phyloP scores from a whole-genome alignment of 2,329 filamentous ascomycete genomes.

The Orbilia blumenaviensis region DNA sequence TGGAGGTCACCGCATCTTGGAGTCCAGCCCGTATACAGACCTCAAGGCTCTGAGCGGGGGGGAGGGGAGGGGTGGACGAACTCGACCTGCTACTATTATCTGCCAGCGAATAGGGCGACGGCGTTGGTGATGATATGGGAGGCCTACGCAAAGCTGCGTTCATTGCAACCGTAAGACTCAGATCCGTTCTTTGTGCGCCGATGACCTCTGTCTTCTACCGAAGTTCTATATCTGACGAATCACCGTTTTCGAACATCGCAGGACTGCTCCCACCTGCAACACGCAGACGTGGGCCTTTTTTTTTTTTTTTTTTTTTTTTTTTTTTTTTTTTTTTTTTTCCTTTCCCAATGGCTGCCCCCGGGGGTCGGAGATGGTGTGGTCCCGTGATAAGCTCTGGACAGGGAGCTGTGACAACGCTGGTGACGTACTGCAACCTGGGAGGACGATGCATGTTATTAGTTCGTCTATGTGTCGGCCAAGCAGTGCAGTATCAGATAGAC shows the following conservation, averaged over 20 bases:
- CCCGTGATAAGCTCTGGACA: constrained; percentile 50
- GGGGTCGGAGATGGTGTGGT: constrained; percentile 19
- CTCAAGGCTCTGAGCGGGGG: constrained; percentile 26
- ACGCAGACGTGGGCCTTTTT: constrained; percentile 8
- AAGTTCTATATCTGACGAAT: constrained; percentile 29
- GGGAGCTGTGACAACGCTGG: constrained; percentile 25
- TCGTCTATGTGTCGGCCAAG: constrained; percentile 12
- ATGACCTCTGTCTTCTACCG: background rate
- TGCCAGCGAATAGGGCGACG: constrained; percentile 20
- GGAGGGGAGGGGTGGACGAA: background rate
- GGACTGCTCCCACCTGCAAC: constrained; percentile 18
- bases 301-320: background rate
- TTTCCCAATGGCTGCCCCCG: background rate
- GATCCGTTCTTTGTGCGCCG: constrained; percentile 5
- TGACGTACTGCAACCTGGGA: constrained; percentile 51
- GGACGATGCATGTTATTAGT: constrained; percentile 6
- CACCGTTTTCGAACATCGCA: constrained; percentile 16
- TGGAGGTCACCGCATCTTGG: constrained; percentile 7
- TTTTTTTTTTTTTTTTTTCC: background rate
- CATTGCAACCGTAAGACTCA: constrained; percentile 39
- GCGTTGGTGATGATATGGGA: background rate
- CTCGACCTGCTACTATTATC: background rate
- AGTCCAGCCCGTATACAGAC: constrained; percentile 1
- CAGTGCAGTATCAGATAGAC: constrained; percentile 23
- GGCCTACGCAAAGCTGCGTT: constrained; percentile 23